These are phyloP conservation scores for Carex pumila DNA, from an alignment of 176 grass and related monocot species.

Conservation along the genomic window DNA sequence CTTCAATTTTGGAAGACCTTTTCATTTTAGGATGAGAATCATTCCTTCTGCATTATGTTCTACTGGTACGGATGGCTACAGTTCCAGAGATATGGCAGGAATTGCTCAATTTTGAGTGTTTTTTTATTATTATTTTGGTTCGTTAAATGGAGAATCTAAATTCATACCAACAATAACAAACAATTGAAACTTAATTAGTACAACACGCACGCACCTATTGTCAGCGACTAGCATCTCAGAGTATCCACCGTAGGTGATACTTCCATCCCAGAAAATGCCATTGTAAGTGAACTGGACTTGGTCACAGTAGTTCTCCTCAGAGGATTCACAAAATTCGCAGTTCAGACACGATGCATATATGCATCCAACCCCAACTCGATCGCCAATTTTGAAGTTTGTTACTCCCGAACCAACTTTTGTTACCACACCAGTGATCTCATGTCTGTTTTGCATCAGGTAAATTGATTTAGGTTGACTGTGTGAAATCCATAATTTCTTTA, in stretches of 20 bases:
- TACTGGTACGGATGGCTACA: no score
- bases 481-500: neutral
- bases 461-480: neutral
- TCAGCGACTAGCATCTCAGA: slow-evolving; percentile 57
- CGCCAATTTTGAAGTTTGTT: slow-evolving; percentile 34
- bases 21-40: no score
- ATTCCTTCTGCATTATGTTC: no score
- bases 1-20: neutral
- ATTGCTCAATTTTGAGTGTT: neutral
- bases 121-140: neutral
- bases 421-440: slow-evolving; percentile 80
- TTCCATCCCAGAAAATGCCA: slow-evolving; percentile 79
- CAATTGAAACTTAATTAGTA: neutral
- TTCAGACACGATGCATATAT: slow-evolving; percentile 53
- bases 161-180: neutral
- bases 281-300: slow-evolving; percentile 75
- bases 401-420: slow-evolving; percentile 49
- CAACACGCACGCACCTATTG: slow-evolving; percentile 28
- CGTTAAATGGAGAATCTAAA: neutral
- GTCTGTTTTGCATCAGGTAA: slow-evolving; percentile 19
- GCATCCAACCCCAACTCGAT: slow-evolving; percentile 82
- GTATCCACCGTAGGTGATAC: slow-evolving; percentile 84
- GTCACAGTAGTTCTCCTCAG: slow-evolving; percentile 89
- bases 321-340: slow-evolving; percentile 59
- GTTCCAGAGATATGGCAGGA: no score